Percentiles rank a stretch among this genome's conserved stretches.
Conservation (phyloP, 371 early-diverging fungal species). For the Polyrhizophydium stewartii region DNA sequence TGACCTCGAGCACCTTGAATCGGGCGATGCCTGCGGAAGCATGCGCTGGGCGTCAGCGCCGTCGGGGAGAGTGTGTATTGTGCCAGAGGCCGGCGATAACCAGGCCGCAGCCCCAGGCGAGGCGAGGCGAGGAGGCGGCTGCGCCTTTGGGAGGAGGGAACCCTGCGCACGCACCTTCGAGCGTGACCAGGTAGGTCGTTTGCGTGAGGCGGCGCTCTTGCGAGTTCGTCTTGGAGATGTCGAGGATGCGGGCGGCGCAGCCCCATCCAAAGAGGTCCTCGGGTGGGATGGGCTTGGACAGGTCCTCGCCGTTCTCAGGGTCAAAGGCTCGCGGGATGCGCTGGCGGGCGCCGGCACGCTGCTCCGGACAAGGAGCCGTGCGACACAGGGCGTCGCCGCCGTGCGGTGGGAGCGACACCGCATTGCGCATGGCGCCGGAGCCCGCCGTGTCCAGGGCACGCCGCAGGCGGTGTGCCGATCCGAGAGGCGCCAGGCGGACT, state of each 20-base stretch:
- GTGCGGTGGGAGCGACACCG: no score
- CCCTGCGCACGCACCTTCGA: conserved; percentile 34
- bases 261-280: conserved; percentile 30
- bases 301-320: conserved; percentile 10
- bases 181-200: conserved; percentile 20
- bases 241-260: conserved; percentile 32
- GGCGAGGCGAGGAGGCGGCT: neutral
- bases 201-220: conserved; percentile 12
- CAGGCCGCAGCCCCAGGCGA: neutral
- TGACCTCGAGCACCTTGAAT: conserved; percentile 26
- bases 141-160: neutral
- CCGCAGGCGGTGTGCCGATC: no score
- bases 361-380: no score
- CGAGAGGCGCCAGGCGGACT: no score
- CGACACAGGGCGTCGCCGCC: no score
- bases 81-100: neutral
- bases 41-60: neutral
- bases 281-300: conserved; percentile 8
- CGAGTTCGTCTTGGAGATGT: conserved; percentile 19
- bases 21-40: conserved; percentile 27
- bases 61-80: neutral
- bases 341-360: no score
- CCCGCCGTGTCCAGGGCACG: no score
- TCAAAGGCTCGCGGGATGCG: conserved; percentile 1
- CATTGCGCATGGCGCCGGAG: no score